Evolutionary conservation across 805 yeast species (phyloP).

Genomic region (Pichia exigua): DNA sequence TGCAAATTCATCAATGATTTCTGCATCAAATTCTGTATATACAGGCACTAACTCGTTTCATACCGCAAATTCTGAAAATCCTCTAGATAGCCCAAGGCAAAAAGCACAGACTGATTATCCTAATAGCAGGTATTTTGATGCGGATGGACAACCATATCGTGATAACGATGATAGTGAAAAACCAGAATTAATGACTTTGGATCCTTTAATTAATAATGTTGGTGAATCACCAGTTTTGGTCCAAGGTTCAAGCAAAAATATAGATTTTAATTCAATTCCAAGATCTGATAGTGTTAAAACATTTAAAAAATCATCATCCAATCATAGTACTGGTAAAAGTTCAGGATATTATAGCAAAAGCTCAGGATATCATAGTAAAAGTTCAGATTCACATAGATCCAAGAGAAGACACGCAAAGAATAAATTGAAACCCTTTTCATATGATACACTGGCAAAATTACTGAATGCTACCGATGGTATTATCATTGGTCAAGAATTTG

Average conservation of each 20-base stretch:
- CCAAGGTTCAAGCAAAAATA: not conserved
- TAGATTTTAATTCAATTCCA: not conserved
- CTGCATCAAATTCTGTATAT: slow-evolving; percentile 1
- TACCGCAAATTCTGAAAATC: slow-evolving; percentile 8
- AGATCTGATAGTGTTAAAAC: not conserved
- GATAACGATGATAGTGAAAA: not conserved
- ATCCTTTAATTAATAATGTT: not conserved
- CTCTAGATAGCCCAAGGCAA: not conserved
- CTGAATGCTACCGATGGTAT: slow-evolving; percentile 55
- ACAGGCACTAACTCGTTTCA: slow-evolving; percentile 10
- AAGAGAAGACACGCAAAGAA: slow-evolving; percentile 13
- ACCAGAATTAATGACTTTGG: not conserved
- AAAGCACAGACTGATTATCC: not conserved
- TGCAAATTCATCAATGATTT: not conserved
- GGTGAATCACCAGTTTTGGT: not conserved
- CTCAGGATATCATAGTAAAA: not conserved
- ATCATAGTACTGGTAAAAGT: not conserved
- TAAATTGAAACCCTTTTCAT: slow-evolving; percentile 28
- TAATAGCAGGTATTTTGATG: not conserved
- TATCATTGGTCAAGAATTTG: slow-evolving; percentile 62
- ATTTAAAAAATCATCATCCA: slow-evolving; percentile 1
- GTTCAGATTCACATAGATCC: slow-evolving; percentile 2
- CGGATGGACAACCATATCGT: not conserved
- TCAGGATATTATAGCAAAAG: not conserved
- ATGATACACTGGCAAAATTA: slow-evolving; percentile 40